Evolutionary conservation across 169 alveolate genomes (phyloP), one percentile per base, ranked within the genome.

Genomic region (Cryptosporidium xiaoi): DNA sequence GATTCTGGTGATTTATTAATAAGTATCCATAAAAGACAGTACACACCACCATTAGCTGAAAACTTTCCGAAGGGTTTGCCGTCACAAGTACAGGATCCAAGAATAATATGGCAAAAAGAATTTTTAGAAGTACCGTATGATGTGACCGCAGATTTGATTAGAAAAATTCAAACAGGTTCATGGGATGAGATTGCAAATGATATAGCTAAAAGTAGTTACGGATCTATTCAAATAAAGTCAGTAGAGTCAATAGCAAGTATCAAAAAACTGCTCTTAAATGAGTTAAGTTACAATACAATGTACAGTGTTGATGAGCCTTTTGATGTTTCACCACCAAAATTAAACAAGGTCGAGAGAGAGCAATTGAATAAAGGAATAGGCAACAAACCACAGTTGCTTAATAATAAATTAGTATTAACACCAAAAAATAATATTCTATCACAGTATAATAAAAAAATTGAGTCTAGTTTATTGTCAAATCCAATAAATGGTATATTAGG

Each of bases 151-250:
- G 71, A 77, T 44, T 34, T 77, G 27, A 62, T 77, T 6, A 34
- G 65, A 18, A 77, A 77, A 36, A 77, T 77, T 50, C 77, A 60
- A 44, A 36, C 27, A 36, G 87, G 87, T 58, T 60, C 51, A 34
- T 77, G 87, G 87, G 87, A 77, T 24, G 87, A 77, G 46, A 77
- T 77, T 8, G 18, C 62, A 29, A 77, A 77, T 77, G 87, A 77
- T 40, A 15, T 77, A 13, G 71, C 51, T 16, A 77, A 60, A 18
- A 77, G 71, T 51, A 77, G 87, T 27, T 77, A 60, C 56, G 71
- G 77, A 12, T 77, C 87, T 5, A 60, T 77, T 10, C 46, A 58
- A 12, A 27, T 77, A 15, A 56, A 65, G 8, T 77, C 87, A 4
- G 3, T 40, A 5, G 69, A 60, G 27, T 60, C 87, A 1, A 40